These are phyloP conservation scores for Myriosclerotinia curreyana DNA, from an alignment of 2,329 filamentous ascomycete species.

Conservation along the genomic window DNA sequence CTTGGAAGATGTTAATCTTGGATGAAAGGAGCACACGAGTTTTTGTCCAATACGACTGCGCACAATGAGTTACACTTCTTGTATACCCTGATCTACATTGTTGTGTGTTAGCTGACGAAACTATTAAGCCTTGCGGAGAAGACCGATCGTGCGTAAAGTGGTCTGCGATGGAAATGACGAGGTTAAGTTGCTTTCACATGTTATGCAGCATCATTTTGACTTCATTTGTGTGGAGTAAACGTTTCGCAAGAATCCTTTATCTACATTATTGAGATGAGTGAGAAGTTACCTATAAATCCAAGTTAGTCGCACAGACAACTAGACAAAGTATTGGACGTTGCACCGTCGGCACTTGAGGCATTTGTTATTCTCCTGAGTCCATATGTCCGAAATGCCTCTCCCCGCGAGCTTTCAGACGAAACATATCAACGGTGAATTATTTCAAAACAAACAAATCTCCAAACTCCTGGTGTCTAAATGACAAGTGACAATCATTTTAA, in stretches of 20 bases:
- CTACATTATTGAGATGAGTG: not conserved
- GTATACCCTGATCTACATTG: not conserved
- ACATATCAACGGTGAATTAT: not conserved
- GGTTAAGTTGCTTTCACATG: not conserved
- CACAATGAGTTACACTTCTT: not conserved
- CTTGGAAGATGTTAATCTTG: not conserved
- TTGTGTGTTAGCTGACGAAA: slow-evolving; percentile 2
- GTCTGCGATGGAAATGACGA: not conserved
- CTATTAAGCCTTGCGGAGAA: slow-evolving; percentile 1
- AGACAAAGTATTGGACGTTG: not conserved
- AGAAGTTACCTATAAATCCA: not conserved
- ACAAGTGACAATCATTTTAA: not conserved
- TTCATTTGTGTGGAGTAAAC: not conserved
- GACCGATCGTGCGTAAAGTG: not conserved
- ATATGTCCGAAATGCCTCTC: not conserved
- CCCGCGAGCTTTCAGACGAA: not conserved
- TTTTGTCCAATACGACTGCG: not conserved
- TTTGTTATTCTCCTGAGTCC: not conserved
- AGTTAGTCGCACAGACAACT: not conserved
- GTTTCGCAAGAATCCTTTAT: not conserved
- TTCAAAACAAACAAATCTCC: not conserved
- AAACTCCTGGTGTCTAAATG: not conserved
- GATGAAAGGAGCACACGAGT: not conserved
- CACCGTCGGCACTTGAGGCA: not conserved
- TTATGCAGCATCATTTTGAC: not conserved